Evolutionary conservation across 805 yeast species (phyloP), one percentile per base, ranked within the genome.

Genomic region (Kluyveromyces lactis): DNA sequence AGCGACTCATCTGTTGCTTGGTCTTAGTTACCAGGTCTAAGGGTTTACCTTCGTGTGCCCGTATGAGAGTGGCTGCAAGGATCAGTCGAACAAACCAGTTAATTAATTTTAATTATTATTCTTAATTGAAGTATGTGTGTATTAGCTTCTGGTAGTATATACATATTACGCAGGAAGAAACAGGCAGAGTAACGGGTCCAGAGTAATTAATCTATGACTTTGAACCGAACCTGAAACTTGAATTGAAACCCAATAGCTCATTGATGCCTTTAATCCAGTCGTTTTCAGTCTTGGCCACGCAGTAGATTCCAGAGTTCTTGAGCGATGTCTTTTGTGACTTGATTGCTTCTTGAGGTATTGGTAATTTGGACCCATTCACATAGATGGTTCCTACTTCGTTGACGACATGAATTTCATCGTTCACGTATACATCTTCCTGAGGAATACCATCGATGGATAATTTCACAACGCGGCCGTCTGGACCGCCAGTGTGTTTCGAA

Each of bases 211-310:
- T 21, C 24, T 21, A 21, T 6, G 8, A 6, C 27, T 32, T 19
- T 1, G 35, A 48, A 34, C 60, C 62, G 42, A 72, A 71, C 50
- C 81, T 79, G 58, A 89, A 89, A 40, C 86, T 74, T 10, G 87
- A 78, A 57, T 89, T 89, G 69, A 89, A 89, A 2, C 97, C 96
- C 32, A 89, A 62, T 42, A 89, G 69, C 50, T 85, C 89, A 53
- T 89, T 90, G 40, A 90, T 78, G 26, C 95, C 95, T 42, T 73
- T 74, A 2, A 89, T 87, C 97, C 97, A 90, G 55, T 90, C 97
- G 47, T 82, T 81, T 45, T 80, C 86, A 6, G 81, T 71, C 43
- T 78, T 72, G 0, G 95, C 85, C 3, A 90, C 80, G 62, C 97
- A 89, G 79, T 92, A 87, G 12, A 89, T 78, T 1, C 95, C 95